Conservation (phyloP, 2,329 filamentous ascomycete species). For the Epichloe coenophiala region DNA sequence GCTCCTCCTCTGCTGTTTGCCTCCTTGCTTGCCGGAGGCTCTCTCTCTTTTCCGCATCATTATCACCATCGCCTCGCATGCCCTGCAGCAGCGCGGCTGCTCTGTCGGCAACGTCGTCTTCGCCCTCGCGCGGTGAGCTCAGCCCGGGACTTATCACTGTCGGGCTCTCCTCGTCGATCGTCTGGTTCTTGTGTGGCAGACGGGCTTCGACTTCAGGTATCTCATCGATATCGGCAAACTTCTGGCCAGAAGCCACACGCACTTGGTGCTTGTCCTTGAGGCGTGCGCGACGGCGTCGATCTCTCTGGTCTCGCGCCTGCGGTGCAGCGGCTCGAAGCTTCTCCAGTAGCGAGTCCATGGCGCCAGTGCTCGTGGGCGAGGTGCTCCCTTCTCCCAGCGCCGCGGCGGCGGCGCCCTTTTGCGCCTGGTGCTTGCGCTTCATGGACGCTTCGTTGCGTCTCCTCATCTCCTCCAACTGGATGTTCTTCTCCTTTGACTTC, state of each 20-base stretch:
- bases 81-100: conserved; percentile 76
- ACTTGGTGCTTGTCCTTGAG: conserved; percentile 87
- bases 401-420: conserved; percentile 29
- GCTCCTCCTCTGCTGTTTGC: conserved; percentile 69
- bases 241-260: conserved; percentile 75
- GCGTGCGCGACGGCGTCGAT: conserved; percentile 72
- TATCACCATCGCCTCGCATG: conserved; percentile 54
- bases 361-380: conserved; percentile 65
- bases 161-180: conserved; percentile 34
- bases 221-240: conserved; percentile 60
- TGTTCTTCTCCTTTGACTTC: conserved; percentile 89
- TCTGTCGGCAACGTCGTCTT: conserved; percentile 70
- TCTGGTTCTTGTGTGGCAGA: conserved; percentile 19
- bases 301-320: conserved; percentile 76
- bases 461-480: conserved; percentile 65
- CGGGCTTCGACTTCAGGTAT: conserved; percentile 40
- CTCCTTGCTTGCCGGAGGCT: conserved; percentile 46
- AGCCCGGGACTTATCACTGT: conserved; percentile 35
- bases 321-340: conserved; percentile 89
- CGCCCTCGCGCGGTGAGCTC: conserved; percentile 30
- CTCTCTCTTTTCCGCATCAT: conserved; percentile 39
- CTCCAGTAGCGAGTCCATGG: conserved; percentile 91
- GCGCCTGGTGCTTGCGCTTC: conserved; percentile 73
- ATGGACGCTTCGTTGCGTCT: conserved; percentile 82
- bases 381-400: conserved; percentile 32